Conservation (phyloP, 192 early-diverging fungal species). For the Coemansia sp. region DNA sequence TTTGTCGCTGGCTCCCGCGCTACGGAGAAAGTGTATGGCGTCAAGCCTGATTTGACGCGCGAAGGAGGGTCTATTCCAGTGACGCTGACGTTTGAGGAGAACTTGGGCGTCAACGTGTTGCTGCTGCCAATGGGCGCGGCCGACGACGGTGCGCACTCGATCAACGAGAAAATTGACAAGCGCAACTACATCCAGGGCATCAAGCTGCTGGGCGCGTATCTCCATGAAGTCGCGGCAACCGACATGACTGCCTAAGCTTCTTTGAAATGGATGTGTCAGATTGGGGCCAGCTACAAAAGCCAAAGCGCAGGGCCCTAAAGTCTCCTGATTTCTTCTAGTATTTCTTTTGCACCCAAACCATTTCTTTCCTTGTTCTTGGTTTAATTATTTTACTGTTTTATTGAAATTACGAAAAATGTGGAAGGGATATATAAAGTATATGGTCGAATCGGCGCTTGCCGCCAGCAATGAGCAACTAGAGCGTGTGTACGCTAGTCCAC, state of each 20-base stretch:
- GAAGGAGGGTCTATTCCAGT: constrained; percentile 99
- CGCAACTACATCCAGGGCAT: constrained; percentile 95
- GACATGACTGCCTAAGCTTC: constrained; percentile 19
- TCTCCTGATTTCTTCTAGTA: neutral
- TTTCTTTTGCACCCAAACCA: neutral
- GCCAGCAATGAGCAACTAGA: neutral
- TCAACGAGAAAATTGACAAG: constrained; percentile 94
- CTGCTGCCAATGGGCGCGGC: constrained; percentile 93
- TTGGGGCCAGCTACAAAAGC: neutral
- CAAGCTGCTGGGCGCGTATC: constrained; percentile 88
- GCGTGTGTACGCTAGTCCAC: neutral
- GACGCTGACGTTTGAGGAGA: constrained; percentile 97
- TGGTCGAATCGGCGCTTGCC: neutral
- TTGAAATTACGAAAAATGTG: neutral
- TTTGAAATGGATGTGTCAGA: neutral
- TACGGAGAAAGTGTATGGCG: constrained; percentile 86
- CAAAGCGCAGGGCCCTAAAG: neutral
- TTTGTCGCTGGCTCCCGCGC: constrained; percentile 91
- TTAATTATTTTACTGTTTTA: neutral
- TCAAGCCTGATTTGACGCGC: constrained; percentile 93
- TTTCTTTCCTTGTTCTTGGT: neutral
- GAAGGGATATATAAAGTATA: neutral
- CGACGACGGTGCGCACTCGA: constrained; percentile 96
- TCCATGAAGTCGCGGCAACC: constrained; percentile 76
- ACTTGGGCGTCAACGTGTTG: constrained; percentile 83